phyloP scores from a whole-genome alignment of 2,329 filamentous ascomycete genomes.

The Calonectria pseudoturangicola region DNA sequence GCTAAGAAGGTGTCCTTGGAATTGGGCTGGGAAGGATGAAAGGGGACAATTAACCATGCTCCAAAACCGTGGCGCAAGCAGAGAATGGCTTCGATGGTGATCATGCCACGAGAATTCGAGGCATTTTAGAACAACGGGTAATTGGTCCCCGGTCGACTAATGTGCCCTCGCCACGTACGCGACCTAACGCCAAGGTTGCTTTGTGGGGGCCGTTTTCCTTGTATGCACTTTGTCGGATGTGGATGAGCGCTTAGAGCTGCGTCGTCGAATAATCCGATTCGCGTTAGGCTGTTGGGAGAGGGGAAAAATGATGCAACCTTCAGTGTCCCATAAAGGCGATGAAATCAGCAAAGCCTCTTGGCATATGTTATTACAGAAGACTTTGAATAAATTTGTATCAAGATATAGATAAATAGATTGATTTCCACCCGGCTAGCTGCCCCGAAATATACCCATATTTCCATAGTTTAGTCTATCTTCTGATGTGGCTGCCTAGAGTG shows the following conservation, averaged over 20 bases:
- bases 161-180: conserved; percentile 17
- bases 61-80: neutral
- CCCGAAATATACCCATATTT: neutral
- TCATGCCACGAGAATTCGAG: neutral
- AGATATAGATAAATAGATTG: neutral
- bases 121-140: conserved; percentile 15
- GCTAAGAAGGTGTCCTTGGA: neutral
- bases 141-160: conserved; percentile 4
- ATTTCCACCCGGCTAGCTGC: neutral
- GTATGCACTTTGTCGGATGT: neutral
- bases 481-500: no score
- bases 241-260: conserved; percentile 5
- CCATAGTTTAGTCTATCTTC: no score
- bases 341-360: neutral
- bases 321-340: neutral
- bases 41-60: neutral
- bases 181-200: conserved; percentile 4
- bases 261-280: neutral
- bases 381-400: neutral
- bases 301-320: conserved; percentile 4
- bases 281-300: neutral
- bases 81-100: neutral
- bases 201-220: conserved; percentile 7
- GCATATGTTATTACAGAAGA: neutral
- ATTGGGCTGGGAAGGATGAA: neutral